Evolutionary conservation across 129 eudicot genomes (phyloP).

Genomic region (Flaveria trinervia): DNA sequence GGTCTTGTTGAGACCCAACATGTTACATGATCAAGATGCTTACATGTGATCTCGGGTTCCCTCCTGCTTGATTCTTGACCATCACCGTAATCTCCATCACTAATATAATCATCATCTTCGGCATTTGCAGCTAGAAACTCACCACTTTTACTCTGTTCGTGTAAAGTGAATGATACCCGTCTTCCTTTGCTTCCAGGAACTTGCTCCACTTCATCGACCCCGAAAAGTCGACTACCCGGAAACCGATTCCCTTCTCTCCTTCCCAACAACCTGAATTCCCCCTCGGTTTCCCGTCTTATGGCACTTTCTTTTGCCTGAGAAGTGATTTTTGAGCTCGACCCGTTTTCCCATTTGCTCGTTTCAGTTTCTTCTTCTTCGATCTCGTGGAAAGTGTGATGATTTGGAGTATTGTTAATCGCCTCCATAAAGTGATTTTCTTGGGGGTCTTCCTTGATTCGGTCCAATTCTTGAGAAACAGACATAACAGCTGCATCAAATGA

Average conservation of each 20-base stretch:
- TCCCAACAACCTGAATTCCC: constrained; percentile 92
- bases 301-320: constrained; percentile 80
- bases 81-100: constrained; percentile 72
- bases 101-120: constrained; percentile 78
- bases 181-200: constrained; percentile 59
- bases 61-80: constrained; percentile 73
- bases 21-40: constrained; percentile 95
- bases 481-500: constrained; percentile 98
- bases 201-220: constrained; percentile 68
- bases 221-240: constrained; percentile 71
- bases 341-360: constrained; percentile 50
- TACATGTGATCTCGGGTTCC: constrained; percentile 89
- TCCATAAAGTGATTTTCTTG: constrained; percentile 50
- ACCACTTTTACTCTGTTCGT: constrained; percentile 57
- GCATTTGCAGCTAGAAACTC: constrained; percentile 47
- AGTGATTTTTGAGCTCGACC: constrained; percentile 46
- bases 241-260: constrained; percentile 77
- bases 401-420: constrained; percentile 27
- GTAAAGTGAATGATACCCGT: constrained; percentile 78
- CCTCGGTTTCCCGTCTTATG: constrained; percentile 93
- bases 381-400: constrained; percentile 47
- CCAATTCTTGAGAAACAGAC: constrained; percentile 83
- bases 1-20: constrained; percentile 89
- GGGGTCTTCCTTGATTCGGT: constrained; percentile 59
- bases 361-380: constrained; percentile 71